Evolutionary conservation across 306 rosid species (phyloP), one percentile per base, ranked within the genome.

Genomic region (Abrus pulchellus): DNA sequence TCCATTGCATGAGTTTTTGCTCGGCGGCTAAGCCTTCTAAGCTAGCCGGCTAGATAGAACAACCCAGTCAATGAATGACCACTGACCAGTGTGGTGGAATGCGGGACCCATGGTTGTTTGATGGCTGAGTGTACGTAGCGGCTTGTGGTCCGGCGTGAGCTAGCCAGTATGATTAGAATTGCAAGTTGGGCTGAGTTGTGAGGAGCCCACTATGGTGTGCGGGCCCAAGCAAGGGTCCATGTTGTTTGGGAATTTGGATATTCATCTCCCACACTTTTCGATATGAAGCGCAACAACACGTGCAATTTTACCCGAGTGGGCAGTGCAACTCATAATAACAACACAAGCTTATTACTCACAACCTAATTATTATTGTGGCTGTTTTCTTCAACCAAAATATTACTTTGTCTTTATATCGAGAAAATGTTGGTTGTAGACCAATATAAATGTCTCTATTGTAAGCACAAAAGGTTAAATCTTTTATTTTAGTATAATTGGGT

Each of bases 101-200:
- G 87, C 65, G 91, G 93, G 93, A 54, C 88, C 93, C 85, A 50
- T 14, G 0, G 3, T 56, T 55, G 48, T 79, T 81, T 75, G 86
- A 83, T 87, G 85, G 82, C 63, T 74, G 74, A 13, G 72, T 79
- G 74, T 69, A 80, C 80, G 76, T 82, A 86, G 88, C 93, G 91
- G 89, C 88, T 87, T 59, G 54, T 78, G 67, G 89, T 87, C 89
- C 83, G 88, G 95, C 88, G 91, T 91, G 95, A 86, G 89, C 87
- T 84, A 86, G 88, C 91, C 89, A 66, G 63, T 75, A 89, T 91
- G 80, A 91, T 91, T 91, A 78, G 53, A 70, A 72, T 78, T 78
- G 82, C 88, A 82, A 86, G 68, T 86, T 82, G 90, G 57, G 67
- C 64, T 62, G 52, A 50, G 29, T 33, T 43, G 57, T 80, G 77